Evolutionary conservation across 2,329 filamentous ascomycete species (phyloP), one percentile per base, ranked within the genome.

Genomic region (Sporothrix brunneoviolacea): DNA sequence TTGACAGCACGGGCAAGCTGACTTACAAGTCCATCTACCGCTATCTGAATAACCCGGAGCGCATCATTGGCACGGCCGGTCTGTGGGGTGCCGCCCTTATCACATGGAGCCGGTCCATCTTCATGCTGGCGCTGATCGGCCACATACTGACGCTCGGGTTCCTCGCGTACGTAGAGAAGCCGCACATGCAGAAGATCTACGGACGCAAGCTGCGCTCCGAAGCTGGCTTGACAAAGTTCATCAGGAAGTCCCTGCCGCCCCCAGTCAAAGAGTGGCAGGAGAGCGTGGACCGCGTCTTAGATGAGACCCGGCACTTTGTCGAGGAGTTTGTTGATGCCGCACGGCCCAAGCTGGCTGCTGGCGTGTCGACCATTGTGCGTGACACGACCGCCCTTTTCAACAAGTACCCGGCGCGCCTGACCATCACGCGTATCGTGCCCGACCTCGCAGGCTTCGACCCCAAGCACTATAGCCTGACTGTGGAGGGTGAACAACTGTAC

Each of bases 121-220:
- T 95, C 64, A 80, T 90, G 63, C 77, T 97, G 58, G 91, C 93
- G 2, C 72, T 96, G 19, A 68, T 91, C 32, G 90, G 88, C 57
- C 93, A 98, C 63, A 79, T 91, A 28, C 73, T 96, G 44, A 93
- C 87, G 2, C 74, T 97, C 28, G 82, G 76, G 27, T 96, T 96
- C 70, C 88, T 98, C 49, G 88, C 95, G 53, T 87, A 91, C 58
- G 87, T 98, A 9, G 93, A 98, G 69, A 84, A 91, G 54, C 93
- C 91, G 13, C 93, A 98, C 66, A 97, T 98, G 91, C 88, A 95
- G 66, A 97, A 95, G 74, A 79, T 97, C 16, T 98, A 98, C 62
- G 91, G 93, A 37, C 77, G 83, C 59, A 84, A 83, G 59, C 73
- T 98, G 40, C 84, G 93, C 53, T 75, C 85, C 57, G 89, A 95